Percentiles rank a stretch among this genome's conserved stretches.
Conservation (phyloP, 2,329 filamentous ascomycete species). For the Amesomyces nigricolor region DNA sequence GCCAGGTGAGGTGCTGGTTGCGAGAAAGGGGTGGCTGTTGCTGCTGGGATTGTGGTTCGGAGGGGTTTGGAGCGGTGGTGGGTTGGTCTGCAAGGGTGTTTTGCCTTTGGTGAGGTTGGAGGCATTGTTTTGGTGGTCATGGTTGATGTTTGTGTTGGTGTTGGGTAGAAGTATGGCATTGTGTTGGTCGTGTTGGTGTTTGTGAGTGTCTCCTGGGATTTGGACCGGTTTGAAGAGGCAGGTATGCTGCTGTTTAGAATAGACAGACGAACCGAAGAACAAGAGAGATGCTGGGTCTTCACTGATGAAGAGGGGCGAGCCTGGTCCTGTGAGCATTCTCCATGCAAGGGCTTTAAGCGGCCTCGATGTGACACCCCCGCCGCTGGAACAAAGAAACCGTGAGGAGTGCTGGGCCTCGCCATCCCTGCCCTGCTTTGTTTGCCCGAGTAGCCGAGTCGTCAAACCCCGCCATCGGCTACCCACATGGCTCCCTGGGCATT, state of each 20-base stretch:
- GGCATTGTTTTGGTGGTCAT: no score
- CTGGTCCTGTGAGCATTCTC: not conserved
- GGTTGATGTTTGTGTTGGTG: no score
- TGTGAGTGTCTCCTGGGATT: no score
- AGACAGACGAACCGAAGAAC: not conserved
- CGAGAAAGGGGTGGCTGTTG: not conserved
- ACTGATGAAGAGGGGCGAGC: not conserved
- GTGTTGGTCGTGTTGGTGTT: not conserved
- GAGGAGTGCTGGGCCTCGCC: not conserved
- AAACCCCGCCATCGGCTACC: constrained; percentile 3
- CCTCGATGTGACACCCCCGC: not conserved
- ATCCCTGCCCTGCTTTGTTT: constrained; percentile 15
- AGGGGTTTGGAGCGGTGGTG: no score
- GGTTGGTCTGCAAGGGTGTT: no score
- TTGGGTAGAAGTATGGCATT: no score
- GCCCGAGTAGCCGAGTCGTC: not conserved
- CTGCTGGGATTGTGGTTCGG: not conserved
- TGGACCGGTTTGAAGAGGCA: no score
- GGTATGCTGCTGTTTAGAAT: not conserved
- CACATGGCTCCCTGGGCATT: constrained; percentile 2
- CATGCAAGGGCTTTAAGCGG: constrained; percentile 1
- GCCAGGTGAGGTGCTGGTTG: constrained; percentile 2
- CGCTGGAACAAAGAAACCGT: constrained; percentile 1
- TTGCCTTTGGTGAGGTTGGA: no score
- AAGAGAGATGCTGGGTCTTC: not conserved